These are phyloP conservation scores for Delonix regia DNA, from an alignment of 306 rosid species.

Conservation along the genomic window DNA sequence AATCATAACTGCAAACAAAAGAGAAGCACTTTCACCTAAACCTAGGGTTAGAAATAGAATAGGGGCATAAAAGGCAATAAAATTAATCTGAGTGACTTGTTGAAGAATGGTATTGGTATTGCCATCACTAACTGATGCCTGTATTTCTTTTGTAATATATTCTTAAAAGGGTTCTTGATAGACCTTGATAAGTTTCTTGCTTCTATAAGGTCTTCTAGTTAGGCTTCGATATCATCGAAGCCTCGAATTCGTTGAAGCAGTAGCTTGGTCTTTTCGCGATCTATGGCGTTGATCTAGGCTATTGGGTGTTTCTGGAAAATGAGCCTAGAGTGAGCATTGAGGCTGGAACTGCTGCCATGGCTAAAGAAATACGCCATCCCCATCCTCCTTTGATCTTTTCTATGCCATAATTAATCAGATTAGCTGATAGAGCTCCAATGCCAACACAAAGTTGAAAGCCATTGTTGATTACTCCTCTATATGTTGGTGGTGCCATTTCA, in stretches of 20 bases:
- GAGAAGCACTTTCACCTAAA: constrained; percentile 61
- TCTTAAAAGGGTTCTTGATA: constrained; percentile 47
- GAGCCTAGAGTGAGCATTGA: constrained; percentile 34
- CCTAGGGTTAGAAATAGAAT: constrained; percentile 59
- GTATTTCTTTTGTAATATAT: constrained; percentile 50
- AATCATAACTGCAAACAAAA: constrained; percentile 51
- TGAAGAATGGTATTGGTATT: constrained; percentile 66
- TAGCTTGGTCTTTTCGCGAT: constrained; percentile 37
- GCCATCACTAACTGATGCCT: constrained; percentile 77
- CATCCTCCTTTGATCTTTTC: constrained; percentile 36
- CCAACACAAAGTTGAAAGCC: constrained; percentile 52
- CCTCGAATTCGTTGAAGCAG: constrained; percentile 56
- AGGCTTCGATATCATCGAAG: constrained; percentile 49
- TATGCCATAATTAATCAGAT: constrained; percentile 32
- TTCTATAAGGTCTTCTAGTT: constrained; percentile 58
- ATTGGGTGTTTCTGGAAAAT: constrained; percentile 41
- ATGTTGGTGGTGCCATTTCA: constrained; percentile 51
- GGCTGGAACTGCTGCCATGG: constrained; percentile 45
- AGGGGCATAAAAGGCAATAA: constrained; percentile 65
- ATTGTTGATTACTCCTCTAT: constrained; percentile 62
- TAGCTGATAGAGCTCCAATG: constrained; percentile 35
- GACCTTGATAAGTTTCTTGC: constrained; percentile 50
- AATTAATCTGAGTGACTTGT: constrained; percentile 71
- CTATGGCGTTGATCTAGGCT: constrained; percentile 40
- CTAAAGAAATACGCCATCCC: constrained; percentile 44